A percentile compares a stretch with the other conserved stretches of the same genome.
These are phyloP conservation scores for Collybiopsis luxurians DNA, from an alignment of 768 basidiomycete genomes.

Conservation along the genomic window DNA sequence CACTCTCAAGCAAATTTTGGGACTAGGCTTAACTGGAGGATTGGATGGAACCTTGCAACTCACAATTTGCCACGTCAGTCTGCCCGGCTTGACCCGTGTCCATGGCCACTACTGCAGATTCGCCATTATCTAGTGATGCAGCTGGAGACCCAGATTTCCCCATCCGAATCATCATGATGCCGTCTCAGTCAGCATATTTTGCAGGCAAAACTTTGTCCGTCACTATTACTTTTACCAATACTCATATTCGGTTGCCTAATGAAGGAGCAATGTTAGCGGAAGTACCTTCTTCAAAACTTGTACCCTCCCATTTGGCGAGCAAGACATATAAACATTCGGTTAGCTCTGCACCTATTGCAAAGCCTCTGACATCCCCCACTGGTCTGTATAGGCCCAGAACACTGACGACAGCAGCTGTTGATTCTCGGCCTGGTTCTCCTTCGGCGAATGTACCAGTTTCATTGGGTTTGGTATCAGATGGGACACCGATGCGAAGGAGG, in stretches of 20 bases:
- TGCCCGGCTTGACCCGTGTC: no score
- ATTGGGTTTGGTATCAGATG: conserved; percentile 13
- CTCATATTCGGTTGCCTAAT: conserved; percentile 45
- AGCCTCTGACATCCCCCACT: conserved; percentile 83
- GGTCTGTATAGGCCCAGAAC: conserved; percentile 34
- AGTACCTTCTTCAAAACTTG: conserved; percentile 23
- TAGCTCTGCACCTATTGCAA: conserved; percentile 76
- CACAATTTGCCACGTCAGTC: conserved; percentile 12
- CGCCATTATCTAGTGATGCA: not conserved
- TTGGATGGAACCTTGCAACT: not conserved
- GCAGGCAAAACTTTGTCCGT: conserved; percentile 88
- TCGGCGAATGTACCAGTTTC: not conserved
- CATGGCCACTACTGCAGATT: conserved; percentile 15
- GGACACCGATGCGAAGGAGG: conserved; percentile 37
- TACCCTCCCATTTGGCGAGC: conserved; percentile 24
- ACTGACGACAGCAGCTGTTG: conserved; percentile 42
- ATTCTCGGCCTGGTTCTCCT: not conserved
- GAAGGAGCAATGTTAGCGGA: conserved; percentile 3
- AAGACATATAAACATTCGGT: conserved; percentile 72
- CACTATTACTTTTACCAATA: conserved; percentile 85
- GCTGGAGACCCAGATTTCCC: conserved; percentile 34
- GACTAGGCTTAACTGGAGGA: not conserved
- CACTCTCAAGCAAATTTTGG: no score
- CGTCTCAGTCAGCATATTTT: conserved; percentile 87
- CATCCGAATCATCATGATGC: conserved; percentile 70